phyloP scores from a whole-genome alignment of 225 moss, liverwort and hornwort species.

The Polytrichum commune region DNA sequence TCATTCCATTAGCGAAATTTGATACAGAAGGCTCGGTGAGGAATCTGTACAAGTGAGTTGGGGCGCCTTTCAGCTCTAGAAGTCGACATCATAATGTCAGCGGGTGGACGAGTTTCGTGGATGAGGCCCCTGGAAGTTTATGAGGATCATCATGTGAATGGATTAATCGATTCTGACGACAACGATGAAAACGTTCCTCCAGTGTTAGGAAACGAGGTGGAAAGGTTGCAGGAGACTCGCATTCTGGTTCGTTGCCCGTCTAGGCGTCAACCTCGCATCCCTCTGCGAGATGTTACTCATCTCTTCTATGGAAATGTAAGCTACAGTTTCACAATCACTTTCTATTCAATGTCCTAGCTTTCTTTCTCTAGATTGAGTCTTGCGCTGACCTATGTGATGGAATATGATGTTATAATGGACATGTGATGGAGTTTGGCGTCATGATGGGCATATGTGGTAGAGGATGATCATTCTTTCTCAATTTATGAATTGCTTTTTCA shows the following conservation, averaged over 20 bases:
- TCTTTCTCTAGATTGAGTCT: not conserved
- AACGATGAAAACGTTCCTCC: constrained; percentile 35
- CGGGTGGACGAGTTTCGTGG: constrained; percentile 17
- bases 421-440: no score
- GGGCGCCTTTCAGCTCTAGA: no score
- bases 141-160: constrained; percentile 4
- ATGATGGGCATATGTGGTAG: no score
- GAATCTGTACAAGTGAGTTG: no score
- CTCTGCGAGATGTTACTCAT: constrained; percentile 39
- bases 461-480: not conserved
- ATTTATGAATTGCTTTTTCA: not conserved
- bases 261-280: constrained; percentile 27
- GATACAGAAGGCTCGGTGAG: no score
- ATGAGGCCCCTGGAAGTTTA: constrained; percentile 5
- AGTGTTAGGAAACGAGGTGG: constrained; percentile 15
- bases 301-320: constrained; percentile 41
- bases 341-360: not conserved
- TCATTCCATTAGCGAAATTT: no score
- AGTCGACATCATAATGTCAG: constrained; percentile 10
- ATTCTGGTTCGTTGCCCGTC: constrained; percentile 30
- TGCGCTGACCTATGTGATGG: no score
- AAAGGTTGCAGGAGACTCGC: constrained; percentile 12
- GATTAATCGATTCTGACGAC: not conserved
- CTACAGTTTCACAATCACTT: not conserved
- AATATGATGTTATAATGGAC: no score